Evolutionary conservation across 2,329 filamentous ascomycete genomes (phyloP), one percentile per base, ranked within the genome.

Genomic region (Fusarium falciforme): DNA sequence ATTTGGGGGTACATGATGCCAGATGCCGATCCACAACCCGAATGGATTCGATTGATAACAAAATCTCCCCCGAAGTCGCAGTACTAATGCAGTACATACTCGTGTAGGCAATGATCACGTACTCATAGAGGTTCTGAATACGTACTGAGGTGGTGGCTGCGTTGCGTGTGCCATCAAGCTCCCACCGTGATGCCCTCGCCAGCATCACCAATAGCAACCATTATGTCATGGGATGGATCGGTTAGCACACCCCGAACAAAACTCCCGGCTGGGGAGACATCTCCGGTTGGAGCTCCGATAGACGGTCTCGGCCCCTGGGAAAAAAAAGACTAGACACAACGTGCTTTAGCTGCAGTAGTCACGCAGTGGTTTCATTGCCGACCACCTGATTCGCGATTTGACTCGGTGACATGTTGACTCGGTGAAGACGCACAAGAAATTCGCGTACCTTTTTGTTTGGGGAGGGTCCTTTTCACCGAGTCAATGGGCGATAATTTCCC

Each of bases 321-420:
- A 44, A 22, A 42, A 35, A 33, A 17, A 35, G 14, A 25, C 52
- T 33, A 55, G 11, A 25, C 31, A 55, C 52, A 20, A 55, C 54
- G 14, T 57, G 52, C 52, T 57, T 20, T 36, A 36, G 52, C 52
- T 35, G 57, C 57, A 29, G 58, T 25, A 44, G 42, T 60, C 22
- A n/a, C 61, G 44, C 55, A 61, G 65, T 61, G 54, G 67, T 64
- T 62, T 58, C 25, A 60, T 38, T 55, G 22, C 70, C 70, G 71
- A 71, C 66, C 62, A 67, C 66, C 61, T 68, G 63, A 74, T 73
- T 74, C 22, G 36, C 54, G 67, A 60, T 64, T 54, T 44, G 71
- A 74, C 71, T 74, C 71, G 68, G 71, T 74, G 71, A 74, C 17
- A 62, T 17, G 60, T 40, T 59, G 57, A 59, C 57, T 58, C 54